phyloP scores from a whole-genome alignment of 176 grass and related monocot species.

The Cenchrus purpureus region DNA sequence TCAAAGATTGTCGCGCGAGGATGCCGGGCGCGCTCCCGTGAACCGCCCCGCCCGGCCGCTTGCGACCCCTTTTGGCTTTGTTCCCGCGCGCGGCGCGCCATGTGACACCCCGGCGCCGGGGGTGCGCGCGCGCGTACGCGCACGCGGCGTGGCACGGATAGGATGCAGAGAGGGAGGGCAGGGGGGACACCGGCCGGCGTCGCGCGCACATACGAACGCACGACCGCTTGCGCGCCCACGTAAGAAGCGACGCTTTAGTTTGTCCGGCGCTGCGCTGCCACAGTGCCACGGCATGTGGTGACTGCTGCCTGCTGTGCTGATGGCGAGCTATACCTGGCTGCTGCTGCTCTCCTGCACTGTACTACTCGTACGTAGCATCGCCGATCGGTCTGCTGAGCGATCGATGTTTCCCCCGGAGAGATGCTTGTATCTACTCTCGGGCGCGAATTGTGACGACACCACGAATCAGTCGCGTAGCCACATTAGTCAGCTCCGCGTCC shows the following conservation, averaged over 20 bases:
- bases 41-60: constrained; percentile 5
- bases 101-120: not conserved
- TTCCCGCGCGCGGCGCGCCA: not conserved
- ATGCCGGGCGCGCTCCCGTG: constrained; percentile 45
- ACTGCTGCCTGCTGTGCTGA: not conserved
- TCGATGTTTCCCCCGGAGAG: no score
- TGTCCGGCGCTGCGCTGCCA: not conserved
- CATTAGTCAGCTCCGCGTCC: no score
- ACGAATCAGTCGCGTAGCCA: no score
- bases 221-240: not conserved
- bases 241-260: not conserved
- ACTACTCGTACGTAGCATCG: not conserved
- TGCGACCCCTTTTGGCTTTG: not conserved
- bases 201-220: not conserved
- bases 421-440: no score
- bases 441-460: no score
- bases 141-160: not conserved
- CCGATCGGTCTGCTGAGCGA: no score
- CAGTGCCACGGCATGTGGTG: not conserved
- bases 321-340: not conserved
- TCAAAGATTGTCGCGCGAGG: constrained; percentile 24
- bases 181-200: no score
- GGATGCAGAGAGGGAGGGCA: not conserved
- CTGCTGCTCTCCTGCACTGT: not conserved
- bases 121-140: not conserved